Evolutionary conservation across 305 asterid genomes (phyloP), one percentile per base, ranked within the genome.

Genomic region (Nicotiana rustica): DNA sequence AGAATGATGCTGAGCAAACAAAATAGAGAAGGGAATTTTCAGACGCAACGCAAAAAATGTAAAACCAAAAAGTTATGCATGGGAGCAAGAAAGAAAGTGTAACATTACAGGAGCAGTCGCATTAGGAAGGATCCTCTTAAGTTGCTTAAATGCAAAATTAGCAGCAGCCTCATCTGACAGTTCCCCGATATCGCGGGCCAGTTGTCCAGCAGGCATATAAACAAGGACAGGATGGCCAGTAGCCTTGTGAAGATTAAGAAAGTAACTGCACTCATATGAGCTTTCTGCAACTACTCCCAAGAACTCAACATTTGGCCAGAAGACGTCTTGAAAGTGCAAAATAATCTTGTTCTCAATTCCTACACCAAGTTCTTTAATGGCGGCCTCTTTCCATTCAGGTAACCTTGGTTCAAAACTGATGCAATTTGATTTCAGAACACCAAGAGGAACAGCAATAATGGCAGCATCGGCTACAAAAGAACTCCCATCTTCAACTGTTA

Each of bases 291-390:
- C 98, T 78, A 95, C 95, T 81, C 99, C 99, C 90, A 96, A 78
- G 87, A 96, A 96, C 89, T 96, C 99, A 6, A 96, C 99, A 47
- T 95, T 96, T 31, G 99, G 99, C 99, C 99, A 96, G 83, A 96
- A 96, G 21, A 96, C 98, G 3, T 88, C 86, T 67, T 90, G 94
- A 65, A 95, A 96, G 87, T 91, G 94, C 87, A 96, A 66, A 83
- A 92, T 82, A 66, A 96, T 96, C 92, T 96, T 95, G 92, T 96
- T 96, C 91, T 96, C 99, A 21, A 95, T 90, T 81, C 99, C 99
- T 49, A 95, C 88, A 65, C 98, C 99, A 61, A 96, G 94, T 65
- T 93, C 96, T 47, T 88, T 89, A 71, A 96, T 95, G 64, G 98
- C 97, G 69, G 86, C 89, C 87, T 96, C 98, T 86, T 96, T 96